Evolutionary conservation across 2,329 filamentous ascomycete species (phyloP), one percentile per base, ranked within the genome.

Genomic region (Penicillium sp.): DNA sequence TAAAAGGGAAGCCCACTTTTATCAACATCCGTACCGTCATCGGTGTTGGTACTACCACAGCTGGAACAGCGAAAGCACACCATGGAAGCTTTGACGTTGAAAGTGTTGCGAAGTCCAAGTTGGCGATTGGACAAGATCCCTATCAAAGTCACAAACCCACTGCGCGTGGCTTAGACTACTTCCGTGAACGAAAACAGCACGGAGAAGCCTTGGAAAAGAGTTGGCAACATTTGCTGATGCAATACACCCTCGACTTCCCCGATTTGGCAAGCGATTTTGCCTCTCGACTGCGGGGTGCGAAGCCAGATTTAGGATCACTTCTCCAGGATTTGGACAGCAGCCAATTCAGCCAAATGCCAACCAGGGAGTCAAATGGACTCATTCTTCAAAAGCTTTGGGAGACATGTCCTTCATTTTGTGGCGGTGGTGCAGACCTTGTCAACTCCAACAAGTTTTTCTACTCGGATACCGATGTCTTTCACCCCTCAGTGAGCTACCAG

Each of bases 11-110:
- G 61, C 81, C 81, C 0, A 78, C 75, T 0, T 82, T 83, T 59
- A 77, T 84, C 72, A 83, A 84, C 60, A 70, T 82, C 5, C 73
- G 72, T 27, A 83, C 81, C 1, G 66, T 80, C 29, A 83, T 82
- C 25, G 80, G 81, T 0, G 46, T 81, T 1, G 80, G 79, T 4
- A 80, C 68, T 21, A 61, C 62, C 5, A 65, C 67, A 6, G 70
- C 71, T 16, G 73, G 73, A 15, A 61, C 52, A 1, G 38, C 32
- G 32, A 62, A 60, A 38, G 52, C 62, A 3, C 65, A 68, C 42
- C 53, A 59, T 25, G 61, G 54, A 13, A 38, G 57, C 4, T 58
- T 62, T 35, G 49, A 52, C 5, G 41, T 50, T 7, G 55, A 58
- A 2, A 54, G 55, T 27, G 58, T 60, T 4, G 51, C 29, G 6